Evolutionary conservation across 1,284 basidiomycete species (phyloP).

Genomic region (Pseudozyma tsukubaensis): DNA sequence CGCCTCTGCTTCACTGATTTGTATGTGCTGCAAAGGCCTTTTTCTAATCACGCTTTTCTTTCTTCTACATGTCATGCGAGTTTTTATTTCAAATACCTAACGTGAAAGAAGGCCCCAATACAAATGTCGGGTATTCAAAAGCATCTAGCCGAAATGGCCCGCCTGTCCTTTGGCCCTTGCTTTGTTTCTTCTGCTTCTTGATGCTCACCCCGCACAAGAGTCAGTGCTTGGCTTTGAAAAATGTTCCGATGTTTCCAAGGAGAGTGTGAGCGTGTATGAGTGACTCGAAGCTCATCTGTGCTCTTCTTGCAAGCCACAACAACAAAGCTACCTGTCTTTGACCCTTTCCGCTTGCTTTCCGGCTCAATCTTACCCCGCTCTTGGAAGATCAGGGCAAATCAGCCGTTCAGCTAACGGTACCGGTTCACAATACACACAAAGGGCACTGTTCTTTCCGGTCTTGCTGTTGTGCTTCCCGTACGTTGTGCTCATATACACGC

Average conservation of each 20-base stretch:
- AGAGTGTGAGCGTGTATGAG: not conserved
- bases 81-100: not conserved
- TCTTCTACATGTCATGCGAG: not conserved
- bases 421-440: no score
- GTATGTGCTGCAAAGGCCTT: no score
- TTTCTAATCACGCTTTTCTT: no score
- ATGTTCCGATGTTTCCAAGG: not conserved
- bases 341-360: not conserved
- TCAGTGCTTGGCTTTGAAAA: not conserved
- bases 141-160: conserved; percentile 34
- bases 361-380: not conserved
- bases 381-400: not conserved
- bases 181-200: not conserved
- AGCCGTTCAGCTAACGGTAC: no score
- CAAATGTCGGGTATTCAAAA: conserved; percentile 11
- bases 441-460: not conserved
- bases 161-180: conserved; percentile 1
- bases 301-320: not conserved
- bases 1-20: no score
- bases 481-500: not conserved
- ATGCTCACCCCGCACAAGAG: not conserved
- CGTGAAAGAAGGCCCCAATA: conserved; percentile 13
- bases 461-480: not conserved
- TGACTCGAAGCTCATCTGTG: not conserved
- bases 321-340: not conserved